phyloP scores from a whole-genome alignment of 2,329 filamentous ascomycete species.

The Penicillium sp. region DNA sequence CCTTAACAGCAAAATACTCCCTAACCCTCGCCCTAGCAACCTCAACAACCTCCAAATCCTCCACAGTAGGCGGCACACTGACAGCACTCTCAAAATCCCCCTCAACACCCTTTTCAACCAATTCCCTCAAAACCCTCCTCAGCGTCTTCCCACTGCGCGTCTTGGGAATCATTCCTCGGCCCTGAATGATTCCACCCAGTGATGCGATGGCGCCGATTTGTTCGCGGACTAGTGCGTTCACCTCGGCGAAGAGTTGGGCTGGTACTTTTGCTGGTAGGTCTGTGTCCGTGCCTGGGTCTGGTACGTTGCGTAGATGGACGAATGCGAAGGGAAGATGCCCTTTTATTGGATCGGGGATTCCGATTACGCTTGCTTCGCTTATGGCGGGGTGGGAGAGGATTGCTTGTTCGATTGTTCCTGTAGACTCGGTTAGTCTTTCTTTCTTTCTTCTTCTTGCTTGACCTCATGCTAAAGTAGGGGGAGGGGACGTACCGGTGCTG shows the following conservation, averaged over 20 bases:
- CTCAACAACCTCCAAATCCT: slow-evolving; percentile 75
- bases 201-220: slow-evolving; percentile 88
- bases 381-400: slow-evolving; percentile 79
- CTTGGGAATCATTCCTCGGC: slow-evolving; percentile 85
- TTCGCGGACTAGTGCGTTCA: slow-evolving; percentile 65
- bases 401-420: slow-evolving; percentile 84
- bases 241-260: slow-evolving; percentile 48
- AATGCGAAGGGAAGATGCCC: slow-evolving; percentile 93
- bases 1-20: slow-evolving; percentile 70
- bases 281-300: background rate
- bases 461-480: background rate
- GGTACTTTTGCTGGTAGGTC: slow-evolving; percentile 42
- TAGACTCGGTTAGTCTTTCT: too few species aligned
- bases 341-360: slow-evolving; percentile 83
- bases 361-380: slow-evolving; percentile 83
- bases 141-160: slow-evolving; percentile 92
- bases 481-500: slow-evolving; percentile 69
- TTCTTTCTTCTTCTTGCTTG: too few species aligned
- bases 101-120: slow-evolving; percentile 79
- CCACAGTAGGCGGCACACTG: slow-evolving; percentile 79
- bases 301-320: slow-evolving; percentile 64
- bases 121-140: slow-evolving; percentile 76
- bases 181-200: slow-evolving; percentile 83
- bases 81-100: slow-evolving; percentile 75
- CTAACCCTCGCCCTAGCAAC: slow-evolving; percentile 72